Evolutionary conservation across 495 filamentous ascomycete genomes (phyloP).

Genomic region (Neurospora sublineolata): DNA sequence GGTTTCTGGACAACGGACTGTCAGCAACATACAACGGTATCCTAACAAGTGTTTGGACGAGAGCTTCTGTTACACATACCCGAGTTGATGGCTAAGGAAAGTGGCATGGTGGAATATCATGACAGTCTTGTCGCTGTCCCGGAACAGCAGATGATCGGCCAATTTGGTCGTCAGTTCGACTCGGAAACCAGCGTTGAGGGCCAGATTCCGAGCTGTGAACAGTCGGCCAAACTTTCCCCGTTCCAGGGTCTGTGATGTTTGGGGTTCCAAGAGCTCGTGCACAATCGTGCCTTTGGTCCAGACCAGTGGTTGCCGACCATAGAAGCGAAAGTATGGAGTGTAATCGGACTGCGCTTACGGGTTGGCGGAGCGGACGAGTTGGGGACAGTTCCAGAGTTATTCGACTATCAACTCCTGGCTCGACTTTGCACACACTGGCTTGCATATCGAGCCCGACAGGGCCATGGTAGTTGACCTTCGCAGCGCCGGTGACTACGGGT

Average conservation of each 20-base stretch:
- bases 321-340: slow-evolving; percentile 1
- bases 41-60: background rate
- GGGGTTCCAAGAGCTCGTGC: background rate
- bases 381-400: background rate
- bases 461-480: background rate
- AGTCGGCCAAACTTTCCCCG: slow-evolving; percentile 2
- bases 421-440: background rate
- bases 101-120: slow-evolving; percentile 30
- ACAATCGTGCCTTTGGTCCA: slow-evolving; percentile 2
- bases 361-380: background rate
- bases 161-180: slow-evolving; percentile 32
- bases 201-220: slow-evolving; percentile 10
- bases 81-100: slow-evolving; percentile 19
- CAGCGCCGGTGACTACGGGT: background rate
- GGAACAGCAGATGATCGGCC: slow-evolving; percentile 29
- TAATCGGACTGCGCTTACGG: background rate
- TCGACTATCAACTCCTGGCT: background rate
- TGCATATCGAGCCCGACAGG: background rate
- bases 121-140: slow-evolving; percentile 27
- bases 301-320: background rate
- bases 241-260: background rate
- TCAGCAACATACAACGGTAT: background rate
- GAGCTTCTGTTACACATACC: background rate
- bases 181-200: slow-evolving; percentile 25
- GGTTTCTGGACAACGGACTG: background rate